A percentile compares a stretch with the other conserved stretches of the same genome.
These are phyloP conservation scores for Morella rubra DNA, from an alignment of 306 rosid genomes.

Conservation along the genomic window DNA sequence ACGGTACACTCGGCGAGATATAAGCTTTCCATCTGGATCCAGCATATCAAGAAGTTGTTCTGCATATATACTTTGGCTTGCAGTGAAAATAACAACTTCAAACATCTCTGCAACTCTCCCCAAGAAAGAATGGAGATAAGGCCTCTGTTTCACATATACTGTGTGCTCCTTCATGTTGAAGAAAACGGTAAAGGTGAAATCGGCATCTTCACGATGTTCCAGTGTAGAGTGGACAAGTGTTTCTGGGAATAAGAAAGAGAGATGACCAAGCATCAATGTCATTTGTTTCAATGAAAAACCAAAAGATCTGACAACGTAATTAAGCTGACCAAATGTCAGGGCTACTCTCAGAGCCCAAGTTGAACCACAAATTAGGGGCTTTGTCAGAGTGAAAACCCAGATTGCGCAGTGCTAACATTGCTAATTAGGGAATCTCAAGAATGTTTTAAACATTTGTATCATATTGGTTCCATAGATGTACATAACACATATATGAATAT, in stretches of 20 bases:
- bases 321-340: not conserved
- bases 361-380: not conserved
- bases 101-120: conserved; percentile 94
- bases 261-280: conserved; percentile 19
- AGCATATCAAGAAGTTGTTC: conserved; percentile 83
- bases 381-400: not conserved
- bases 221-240: conserved; percentile 94
- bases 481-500: not conserved
- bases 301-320: not conserved
- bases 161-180: conserved; percentile 88
- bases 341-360: not conserved
- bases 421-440: not conserved
- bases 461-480: not conserved
- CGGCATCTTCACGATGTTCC: conserved; percentile 76
- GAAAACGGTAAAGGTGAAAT: conserved; percentile 80
- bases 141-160: conserved; percentile 88
- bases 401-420: not conserved
- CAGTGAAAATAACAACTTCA: conserved; percentile 89
- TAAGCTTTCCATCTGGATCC: conserved; percentile 78
- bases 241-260: conserved; percentile 56
- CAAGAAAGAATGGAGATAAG: conserved; percentile 74
- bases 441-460: not conserved
- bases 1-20: conserved; percentile 80
- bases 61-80: conserved; percentile 98
- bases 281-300: conserved; percentile 14